Evolutionary conservation across 1,139 yeast genomes (phyloP).

Genomic region (Lodderomyces metapsilosis): DNA sequence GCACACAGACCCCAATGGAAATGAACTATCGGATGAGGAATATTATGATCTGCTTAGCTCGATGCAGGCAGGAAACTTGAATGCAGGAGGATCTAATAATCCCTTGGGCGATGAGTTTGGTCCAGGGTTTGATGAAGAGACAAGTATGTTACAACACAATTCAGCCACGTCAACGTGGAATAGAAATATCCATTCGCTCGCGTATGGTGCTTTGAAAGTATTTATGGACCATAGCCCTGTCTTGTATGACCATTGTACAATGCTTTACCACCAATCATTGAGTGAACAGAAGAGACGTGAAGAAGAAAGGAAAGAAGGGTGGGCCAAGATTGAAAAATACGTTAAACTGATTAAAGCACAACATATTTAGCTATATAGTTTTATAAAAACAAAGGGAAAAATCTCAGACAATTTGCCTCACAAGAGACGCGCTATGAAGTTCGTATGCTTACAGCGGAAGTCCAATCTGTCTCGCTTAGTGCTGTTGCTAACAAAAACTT

Average conservation of each 20-base stretch:
- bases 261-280: conserved; percentile 73
- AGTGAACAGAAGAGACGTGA: conserved; percentile 66
- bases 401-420: no score
- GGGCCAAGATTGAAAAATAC: conserved; percentile 70
- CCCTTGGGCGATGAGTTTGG: conserved; percentile 23
- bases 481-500: no score
- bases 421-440: no score
- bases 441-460: no score
- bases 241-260: conserved; percentile 87
- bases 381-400: no score
- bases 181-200: conserved; percentile 86
- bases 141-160: conserved; percentile 40
- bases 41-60: conserved; percentile 45
- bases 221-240: conserved; percentile 93
- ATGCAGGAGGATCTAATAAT: conserved; percentile 6
- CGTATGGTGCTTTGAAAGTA: conserved; percentile 85
- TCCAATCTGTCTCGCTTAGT: no score
- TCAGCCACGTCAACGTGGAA: conserved; percentile 72
- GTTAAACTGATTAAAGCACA: conserved; percentile 37
- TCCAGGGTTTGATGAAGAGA: conserved; percentile 28
- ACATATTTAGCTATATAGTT: no score
- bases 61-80: conserved; percentile 24
- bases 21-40: conserved; percentile 44
- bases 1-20: conserved; percentile 15
- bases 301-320: conserved; percentile 63